These are phyloP conservation scores for Pseudomassariella vexata DNA, from an alignment of 2,329 filamentous ascomycete genomes.

Conservation along the genomic window DNA sequence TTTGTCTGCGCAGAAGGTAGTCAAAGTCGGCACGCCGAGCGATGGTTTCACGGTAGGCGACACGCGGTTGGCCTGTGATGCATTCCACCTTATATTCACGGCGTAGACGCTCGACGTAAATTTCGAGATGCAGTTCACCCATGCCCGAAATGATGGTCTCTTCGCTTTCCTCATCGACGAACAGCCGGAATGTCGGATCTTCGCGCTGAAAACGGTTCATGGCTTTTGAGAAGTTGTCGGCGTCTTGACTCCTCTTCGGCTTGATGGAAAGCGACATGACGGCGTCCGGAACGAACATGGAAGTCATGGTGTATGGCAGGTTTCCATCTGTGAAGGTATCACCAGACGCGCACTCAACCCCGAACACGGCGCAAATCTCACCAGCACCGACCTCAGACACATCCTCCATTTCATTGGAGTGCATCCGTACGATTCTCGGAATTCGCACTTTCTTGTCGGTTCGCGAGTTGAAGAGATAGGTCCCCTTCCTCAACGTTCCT, in stretches of 20 bases:
- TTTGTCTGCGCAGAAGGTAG: conserved; percentile 91
- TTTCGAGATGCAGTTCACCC: conserved; percentile 94
- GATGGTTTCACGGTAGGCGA: conserved; percentile 95
- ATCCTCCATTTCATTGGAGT: conserved; percentile 99
- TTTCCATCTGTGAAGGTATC: conserved; percentile 96
- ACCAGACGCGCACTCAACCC: conserved; percentile 93
- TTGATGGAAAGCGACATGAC: conserved; percentile 98
- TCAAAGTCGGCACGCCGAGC: conserved; percentile 77
- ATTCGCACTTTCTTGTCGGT: conserved; percentile 95
- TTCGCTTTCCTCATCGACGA: conserved; percentile 85
- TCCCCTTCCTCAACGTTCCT: conserved; percentile 80
- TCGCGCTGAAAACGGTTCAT: conserved; percentile 99
- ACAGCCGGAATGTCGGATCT: conserved; percentile 94
- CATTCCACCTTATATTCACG: conserved; percentile 97
- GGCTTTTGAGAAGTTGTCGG: conserved; percentile 93
- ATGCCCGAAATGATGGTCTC: conserved; percentile 98
- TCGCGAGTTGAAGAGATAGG: conserved; percentile 88
- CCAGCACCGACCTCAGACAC: conserved; percentile 87
- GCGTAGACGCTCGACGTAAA: conserved; percentile 94
- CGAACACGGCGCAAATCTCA: conserved; percentile 98
- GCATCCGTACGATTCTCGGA: conserved; percentile 97
- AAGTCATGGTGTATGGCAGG: conserved; percentile 91
- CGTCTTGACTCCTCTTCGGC: conserved; percentile 88
- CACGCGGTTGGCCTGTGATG: conserved; percentile 90
- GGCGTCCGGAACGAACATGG: conserved; percentile 96